Conservation (phyloP, 495 filamentous ascomycete species). For the Mytilinidion resinicola region DNA sequence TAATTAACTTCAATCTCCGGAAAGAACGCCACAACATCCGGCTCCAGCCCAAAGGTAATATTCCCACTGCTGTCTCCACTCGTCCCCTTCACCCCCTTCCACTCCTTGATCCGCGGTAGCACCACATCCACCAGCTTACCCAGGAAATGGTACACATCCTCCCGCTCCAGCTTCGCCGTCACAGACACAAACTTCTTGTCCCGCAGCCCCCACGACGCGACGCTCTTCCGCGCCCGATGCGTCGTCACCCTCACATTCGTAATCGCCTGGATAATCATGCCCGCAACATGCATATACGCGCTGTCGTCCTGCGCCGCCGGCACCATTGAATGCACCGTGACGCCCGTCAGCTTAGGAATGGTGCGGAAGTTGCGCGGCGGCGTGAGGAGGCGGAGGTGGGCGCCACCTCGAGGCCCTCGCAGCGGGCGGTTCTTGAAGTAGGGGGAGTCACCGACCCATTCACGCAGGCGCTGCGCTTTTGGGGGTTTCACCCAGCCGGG, state of each 20-base stretch:
- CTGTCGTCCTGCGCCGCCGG: slow-evolving; percentile 54
- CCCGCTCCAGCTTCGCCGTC: slow-evolving; percentile 65
- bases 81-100: slow-evolving; percentile 68
- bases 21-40: slow-evolving; percentile 69
- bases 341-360: slow-evolving; percentile 70
- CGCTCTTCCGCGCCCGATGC: slow-evolving; percentile 59
- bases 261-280: slow-evolving; percentile 78
- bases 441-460: slow-evolving; percentile 83
- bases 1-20: slow-evolving; percentile 92
- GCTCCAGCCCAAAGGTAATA: slow-evolving; percentile 68
- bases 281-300: slow-evolving; percentile 67
- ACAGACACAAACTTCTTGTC: slow-evolving; percentile 53
- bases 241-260: slow-evolving; percentile 68
- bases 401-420: slow-evolving; percentile 72
- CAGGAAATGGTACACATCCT: slow-evolving; percentile 83
- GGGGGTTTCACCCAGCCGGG: slow-evolving; percentile 63
- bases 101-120: slow-evolving; percentile 91
- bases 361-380: slow-evolving; percentile 77
- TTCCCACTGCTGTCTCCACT: slow-evolving; percentile 83
- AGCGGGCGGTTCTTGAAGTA: slow-evolving; percentile 88
- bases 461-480: slow-evolving; percentile 64
- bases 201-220: slow-evolving; percentile 57
- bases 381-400: slow-evolving; percentile 61
- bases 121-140: slow-evolving; percentile 81
- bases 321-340: slow-evolving; percentile 73